A percentile compares a stretch with the other conserved stretches of the same genome.
Evolutionary conservation across 192 early-diverging fungal species (phyloP).

Genomic region (Obelidium mucronatum): DNA sequence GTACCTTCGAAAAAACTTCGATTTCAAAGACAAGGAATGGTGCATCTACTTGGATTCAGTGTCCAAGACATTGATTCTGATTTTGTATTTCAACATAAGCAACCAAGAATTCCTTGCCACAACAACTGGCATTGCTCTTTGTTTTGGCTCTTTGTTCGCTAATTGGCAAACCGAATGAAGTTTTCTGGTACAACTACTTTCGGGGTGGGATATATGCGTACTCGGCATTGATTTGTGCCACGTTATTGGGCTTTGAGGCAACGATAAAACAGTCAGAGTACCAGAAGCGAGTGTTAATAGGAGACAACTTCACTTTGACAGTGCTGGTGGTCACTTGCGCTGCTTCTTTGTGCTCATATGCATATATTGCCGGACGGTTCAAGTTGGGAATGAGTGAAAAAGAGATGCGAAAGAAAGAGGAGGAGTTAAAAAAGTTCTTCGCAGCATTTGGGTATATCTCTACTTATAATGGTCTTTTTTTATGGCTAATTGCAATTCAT

Average conservation of each 20-base stretch:
- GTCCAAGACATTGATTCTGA: not conserved
- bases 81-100: slow-evolving; percentile 6
- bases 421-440: slow-evolving; percentile 25
- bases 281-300: not conserved
- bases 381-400: not conserved
- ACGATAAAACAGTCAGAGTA: not conserved
- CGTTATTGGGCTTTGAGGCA: not conserved
- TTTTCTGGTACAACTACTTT: not conserved
- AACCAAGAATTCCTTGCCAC: not conserved
- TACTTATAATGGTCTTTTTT: too few species aligned
- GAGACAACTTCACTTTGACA: not conserved
- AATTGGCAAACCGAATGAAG: slow-evolving; percentile 13
- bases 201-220: not conserved
- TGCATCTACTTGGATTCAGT: slow-evolving; percentile 10
- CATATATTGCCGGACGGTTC: not conserved
- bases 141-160: not conserved
- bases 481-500: too few species aligned
- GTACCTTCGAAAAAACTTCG: not conserved
- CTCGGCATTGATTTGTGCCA: not conserved
- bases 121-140: not conserved
- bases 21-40: slow-evolving; percentile 21
- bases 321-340: not conserved
- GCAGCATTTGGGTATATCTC: slow-evolving; percentile 27
- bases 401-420: slow-evolving; percentile 9
- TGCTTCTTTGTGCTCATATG: not conserved